Evolutionary conservation across 306 rosid species (phyloP).

Genomic region (Corylus avellana): DNA sequence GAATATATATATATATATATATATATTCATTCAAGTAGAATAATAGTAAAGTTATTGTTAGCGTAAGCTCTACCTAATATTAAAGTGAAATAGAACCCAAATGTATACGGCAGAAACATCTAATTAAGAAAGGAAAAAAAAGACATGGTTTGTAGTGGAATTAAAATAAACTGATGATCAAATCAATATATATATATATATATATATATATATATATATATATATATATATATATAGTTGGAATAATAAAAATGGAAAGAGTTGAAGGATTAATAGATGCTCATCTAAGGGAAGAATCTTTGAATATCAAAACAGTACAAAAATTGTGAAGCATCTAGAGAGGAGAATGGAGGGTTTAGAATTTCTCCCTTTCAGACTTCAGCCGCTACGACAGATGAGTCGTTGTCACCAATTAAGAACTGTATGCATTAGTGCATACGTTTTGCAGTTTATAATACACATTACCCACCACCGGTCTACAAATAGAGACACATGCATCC

Average conservation of each 20-base stretch:
- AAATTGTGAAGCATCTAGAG: neutral
- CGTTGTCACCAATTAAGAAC: neutral
- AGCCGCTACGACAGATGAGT: no score
- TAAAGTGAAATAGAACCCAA: neutral
- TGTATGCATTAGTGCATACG: no score
- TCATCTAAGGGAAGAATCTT: neutral
- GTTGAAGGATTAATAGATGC: neutral
- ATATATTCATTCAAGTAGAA: neutral
- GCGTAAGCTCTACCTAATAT: neutral
- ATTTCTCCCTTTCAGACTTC: neutral
- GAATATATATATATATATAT: no score
- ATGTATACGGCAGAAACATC: neutral
- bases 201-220: neutral
- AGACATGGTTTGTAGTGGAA: neutral
- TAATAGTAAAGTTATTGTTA: neutral
- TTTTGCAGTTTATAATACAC: no score
- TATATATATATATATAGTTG: neutral
- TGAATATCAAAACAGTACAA: neutral
- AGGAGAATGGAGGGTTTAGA: neutral
- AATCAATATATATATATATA: no score
- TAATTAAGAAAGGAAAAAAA: neutral
- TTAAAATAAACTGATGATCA: neutral
- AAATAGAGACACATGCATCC: neutral
- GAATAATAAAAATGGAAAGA: neutral
- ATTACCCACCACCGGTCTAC: no score